Conservation (phyloP, 2,329 filamentous ascomycete genomes). For the Leptographium procerum region DNA sequence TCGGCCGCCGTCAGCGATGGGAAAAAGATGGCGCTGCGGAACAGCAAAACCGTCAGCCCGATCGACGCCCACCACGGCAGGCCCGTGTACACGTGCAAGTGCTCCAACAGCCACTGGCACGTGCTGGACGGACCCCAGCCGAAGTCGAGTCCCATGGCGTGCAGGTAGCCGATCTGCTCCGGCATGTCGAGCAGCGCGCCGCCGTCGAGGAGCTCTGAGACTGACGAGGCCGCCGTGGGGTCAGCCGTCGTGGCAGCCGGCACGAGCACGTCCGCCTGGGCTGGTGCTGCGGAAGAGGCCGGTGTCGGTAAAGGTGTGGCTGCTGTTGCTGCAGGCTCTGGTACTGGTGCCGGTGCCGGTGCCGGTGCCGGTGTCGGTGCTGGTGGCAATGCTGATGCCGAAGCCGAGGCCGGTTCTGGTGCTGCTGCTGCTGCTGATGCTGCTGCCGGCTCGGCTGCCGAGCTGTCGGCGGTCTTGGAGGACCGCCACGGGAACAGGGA, state of each 20-base stretch:
- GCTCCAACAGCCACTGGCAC: constrained; percentile 69
- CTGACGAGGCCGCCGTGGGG: constrained; percentile 2
- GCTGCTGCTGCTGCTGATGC: not conserved
- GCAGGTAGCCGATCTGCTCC: constrained; percentile 72
- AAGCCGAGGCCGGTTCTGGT: no score
- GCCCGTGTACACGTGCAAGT: constrained; percentile 64
- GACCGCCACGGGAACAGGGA: constrained; percentile 11
- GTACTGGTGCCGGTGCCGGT: not conserved
- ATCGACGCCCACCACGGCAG: constrained; percentile 79
- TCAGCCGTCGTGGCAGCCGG: constrained; percentile 7
- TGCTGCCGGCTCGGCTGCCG: not conserved
- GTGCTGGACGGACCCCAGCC: constrained; percentile 67
- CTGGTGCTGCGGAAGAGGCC: not conserved
- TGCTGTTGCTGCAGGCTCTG: not conserved
- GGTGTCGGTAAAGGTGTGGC: not conserved
- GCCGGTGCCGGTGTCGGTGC: not conserved
- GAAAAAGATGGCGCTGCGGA: constrained; percentile 56
- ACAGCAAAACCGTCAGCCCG: constrained; percentile 47
- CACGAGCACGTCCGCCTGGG: not conserved
- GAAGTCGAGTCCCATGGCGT: constrained; percentile 74
- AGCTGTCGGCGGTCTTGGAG: not conserved
- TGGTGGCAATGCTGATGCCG: not conserved
- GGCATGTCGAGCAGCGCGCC: constrained; percentile 46
- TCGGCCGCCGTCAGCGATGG: constrained; percentile 53
- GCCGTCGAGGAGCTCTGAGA: constrained; percentile 19